phyloP scores from a whole-genome alignment of 768 basidiomycete genomes.

The Tylopilus plumbeoviolaceoides region DNA sequence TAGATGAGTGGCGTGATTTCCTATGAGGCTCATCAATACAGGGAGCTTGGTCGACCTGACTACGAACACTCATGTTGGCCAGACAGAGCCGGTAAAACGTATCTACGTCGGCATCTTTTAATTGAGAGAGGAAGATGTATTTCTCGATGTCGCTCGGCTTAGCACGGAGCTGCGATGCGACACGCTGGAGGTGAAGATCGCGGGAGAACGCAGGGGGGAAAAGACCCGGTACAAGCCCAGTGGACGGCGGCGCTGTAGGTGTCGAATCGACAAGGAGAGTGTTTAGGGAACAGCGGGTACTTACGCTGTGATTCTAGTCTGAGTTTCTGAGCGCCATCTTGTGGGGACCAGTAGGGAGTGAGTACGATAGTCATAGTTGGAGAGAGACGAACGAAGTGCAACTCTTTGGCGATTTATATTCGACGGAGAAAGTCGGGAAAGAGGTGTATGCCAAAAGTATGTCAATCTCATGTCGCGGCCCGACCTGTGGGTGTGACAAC shows the following conservation, averaged over 20 bases:
- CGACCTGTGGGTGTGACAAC: background rate
- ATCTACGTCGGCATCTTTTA: conserved; percentile 67
- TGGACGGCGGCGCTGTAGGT: conserved; percentile 37
- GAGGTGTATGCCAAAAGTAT: conserved; percentile 1
- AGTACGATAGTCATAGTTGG: conserved; percentile 54
- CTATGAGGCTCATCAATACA: conserved; percentile 20
- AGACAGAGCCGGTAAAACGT: conserved; percentile 80
- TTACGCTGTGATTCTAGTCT: conserved; percentile 55
- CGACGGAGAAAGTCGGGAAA: conserved; percentile 12
- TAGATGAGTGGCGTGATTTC: conserved; percentile 79
- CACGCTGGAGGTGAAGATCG: conserved; percentile 52
- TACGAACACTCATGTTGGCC: conserved; percentile 48
- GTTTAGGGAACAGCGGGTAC: conserved; percentile 1
- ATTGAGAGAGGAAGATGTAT: conserved; percentile 76
- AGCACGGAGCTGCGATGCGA: conserved; percentile 66
- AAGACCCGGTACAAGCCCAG: conserved; percentile 44
- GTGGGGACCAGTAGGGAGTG: conserved; percentile 60
- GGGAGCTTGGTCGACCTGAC: background rate
- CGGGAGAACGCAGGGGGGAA: conserved; percentile 56
- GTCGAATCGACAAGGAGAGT: conserved; percentile 2
- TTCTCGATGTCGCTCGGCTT: conserved; percentile 76
- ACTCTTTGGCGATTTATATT: background rate
- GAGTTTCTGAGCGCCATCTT: conserved; percentile 67
- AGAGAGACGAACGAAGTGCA: background rate
- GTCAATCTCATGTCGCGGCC: too few species aligned